phyloP scores from a whole-genome alignment of 2,329 filamentous ascomycete species.

The Pseudogymnoascus sp. region DNA sequence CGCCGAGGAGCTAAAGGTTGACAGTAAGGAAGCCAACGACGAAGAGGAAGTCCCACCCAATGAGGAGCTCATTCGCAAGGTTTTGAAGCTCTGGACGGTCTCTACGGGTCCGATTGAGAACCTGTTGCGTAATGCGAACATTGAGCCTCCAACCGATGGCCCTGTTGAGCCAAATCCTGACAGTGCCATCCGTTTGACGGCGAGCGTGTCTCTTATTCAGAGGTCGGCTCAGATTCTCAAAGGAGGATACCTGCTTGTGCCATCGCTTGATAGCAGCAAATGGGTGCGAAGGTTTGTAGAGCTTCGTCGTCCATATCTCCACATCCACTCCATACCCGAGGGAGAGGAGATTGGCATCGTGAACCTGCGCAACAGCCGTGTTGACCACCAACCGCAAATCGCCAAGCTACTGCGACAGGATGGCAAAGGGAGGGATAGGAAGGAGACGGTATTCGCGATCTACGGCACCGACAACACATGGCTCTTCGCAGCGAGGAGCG shows the following conservation, averaged over 20 bases:
- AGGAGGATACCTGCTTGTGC: constrained; percentile 78
- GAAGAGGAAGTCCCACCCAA: constrained; percentile 14
- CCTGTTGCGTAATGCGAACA: constrained; percentile 53
- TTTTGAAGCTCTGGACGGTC: constrained; percentile 26
- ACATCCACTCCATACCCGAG: constrained; percentile 75
- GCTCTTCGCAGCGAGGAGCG: constrained; percentile 81
- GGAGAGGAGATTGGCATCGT: constrained; percentile 88
- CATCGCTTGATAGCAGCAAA: constrained; percentile 68
- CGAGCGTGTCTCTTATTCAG: constrained; percentile 52
- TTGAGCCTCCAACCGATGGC: constrained; percentile 60
- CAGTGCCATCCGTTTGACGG: constrained; percentile 6
- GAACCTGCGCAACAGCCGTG: constrained; percentile 78
- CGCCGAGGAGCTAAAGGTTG: constrained; percentile 21
- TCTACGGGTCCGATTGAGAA: constrained; percentile 29
- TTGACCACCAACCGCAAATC: constrained; percentile 87
- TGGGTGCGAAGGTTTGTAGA: constrained; percentile 95
- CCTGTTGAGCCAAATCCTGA: constrained; percentile 22
- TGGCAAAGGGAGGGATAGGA: constrained; percentile 25
- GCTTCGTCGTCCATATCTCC: constrained; percentile 80
- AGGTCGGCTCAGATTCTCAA: constrained; percentile 80
- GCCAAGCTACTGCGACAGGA: constrained; percentile 55
- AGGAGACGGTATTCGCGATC: constrained; percentile 67
- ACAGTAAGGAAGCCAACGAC: not conserved
- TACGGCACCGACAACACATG: constrained; percentile 94
- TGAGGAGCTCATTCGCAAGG: constrained; percentile 35